Evolutionary conservation across 202 grass and related monocot species (phyloP), one percentile per base, ranked within the genome.

Genomic region (Schoenoplectus tabernaemontani): DNA sequence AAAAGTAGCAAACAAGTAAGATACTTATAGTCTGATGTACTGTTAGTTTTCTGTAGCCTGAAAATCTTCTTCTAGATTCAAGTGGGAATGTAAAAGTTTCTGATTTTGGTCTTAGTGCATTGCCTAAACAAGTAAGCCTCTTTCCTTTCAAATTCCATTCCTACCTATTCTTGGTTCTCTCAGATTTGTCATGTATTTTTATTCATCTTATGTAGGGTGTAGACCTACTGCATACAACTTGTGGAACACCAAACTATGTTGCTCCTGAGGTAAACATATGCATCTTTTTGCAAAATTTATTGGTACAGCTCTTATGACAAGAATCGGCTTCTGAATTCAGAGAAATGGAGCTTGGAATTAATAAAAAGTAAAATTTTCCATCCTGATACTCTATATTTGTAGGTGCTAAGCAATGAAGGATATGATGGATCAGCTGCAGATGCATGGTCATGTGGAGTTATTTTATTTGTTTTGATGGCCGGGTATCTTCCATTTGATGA

Each of bases 371-470:
- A 15, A 69, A 24, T 69, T 67, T 73, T 34, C 16, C 7, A 74
- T 74, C 26, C 23, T 71, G 19, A 24, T 7, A 47, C 15, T 74
- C 26, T 74, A 74, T 15, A 54, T 15, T 54, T 83, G 71, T 91
- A 98, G 95, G 95, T 98, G 84, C 86, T 98, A 53, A 79, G 83
- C 70, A 75, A 83, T 12, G 53, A 89, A 48, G 95, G 95, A 28
- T 98, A 98, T 78, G 86, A 92, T 78, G 95, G 95, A 83, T 90
- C 95, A 69, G 87, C 89, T 79, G 89, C 95, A 85, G 95, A 98
- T 78, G 4, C 95, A 81, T 98, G 95, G 95, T 98, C 95, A 70
- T 98, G 95, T 80, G 95, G 95, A 84, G 91, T 95, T 83, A 94
- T 98, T 80, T 88, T 98, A n/a, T 98, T 82, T 64, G 87, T 94